phyloP scores from a whole-genome alignment of 2,329 filamentous ascomycete species.

The Penicillium sp. region DNA sequence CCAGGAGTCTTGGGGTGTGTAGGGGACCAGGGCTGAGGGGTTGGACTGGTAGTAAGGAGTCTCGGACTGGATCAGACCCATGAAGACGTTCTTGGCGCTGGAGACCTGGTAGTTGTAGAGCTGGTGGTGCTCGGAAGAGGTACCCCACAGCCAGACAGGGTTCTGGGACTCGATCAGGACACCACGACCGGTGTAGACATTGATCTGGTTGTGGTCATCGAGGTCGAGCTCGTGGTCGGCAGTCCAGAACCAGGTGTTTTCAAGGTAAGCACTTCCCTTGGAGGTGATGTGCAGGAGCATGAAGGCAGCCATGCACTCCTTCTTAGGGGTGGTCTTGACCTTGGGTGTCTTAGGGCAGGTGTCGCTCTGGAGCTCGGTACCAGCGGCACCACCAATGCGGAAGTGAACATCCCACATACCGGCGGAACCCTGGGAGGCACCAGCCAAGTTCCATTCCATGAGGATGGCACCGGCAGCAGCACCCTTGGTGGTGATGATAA shows the following conservation, averaged over 20 bases:
- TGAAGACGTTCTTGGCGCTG: slow-evolving; percentile 76
- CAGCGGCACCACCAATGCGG: slow-evolving; percentile 83
- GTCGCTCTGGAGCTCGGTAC: slow-evolving; percentile 78
- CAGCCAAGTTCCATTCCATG: slow-evolving; percentile 86
- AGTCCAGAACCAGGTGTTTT: slow-evolving; percentile 90
- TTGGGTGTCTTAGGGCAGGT: slow-evolving; percentile 76
- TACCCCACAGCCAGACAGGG: slow-evolving; percentile 81
- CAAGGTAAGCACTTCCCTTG: slow-evolving; percentile 69
- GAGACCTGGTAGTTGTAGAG: slow-evolving; percentile 81
- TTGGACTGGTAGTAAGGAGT: slow-evolving; percentile 85
- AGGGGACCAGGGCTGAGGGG: slow-evolving; percentile 64
- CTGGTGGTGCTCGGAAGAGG: slow-evolving; percentile 61
- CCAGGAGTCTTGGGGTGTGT: slow-evolving; percentile 36
- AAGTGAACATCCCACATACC: slow-evolving; percentile 97
- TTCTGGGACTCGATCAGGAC: slow-evolving; percentile 77
- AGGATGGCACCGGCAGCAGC: slow-evolving; percentile 84
- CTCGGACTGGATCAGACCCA: slow-evolving; percentile 84
- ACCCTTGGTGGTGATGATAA: slow-evolving; percentile 82
- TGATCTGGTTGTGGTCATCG: slow-evolving; percentile 64
- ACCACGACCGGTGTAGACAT: slow-evolving; percentile 85
- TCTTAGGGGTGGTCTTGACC: slow-evolving; percentile 60
- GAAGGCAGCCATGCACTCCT: slow-evolving; percentile 73
- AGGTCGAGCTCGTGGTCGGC: slow-evolving; percentile 87
- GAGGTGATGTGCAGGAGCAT: slow-evolving; percentile 60
- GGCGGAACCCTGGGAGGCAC: slow-evolving; percentile 62